Evolutionary conservation across 768 basidiomycete genomes (phyloP).

Genomic region (Epithele typhae): DNA sequence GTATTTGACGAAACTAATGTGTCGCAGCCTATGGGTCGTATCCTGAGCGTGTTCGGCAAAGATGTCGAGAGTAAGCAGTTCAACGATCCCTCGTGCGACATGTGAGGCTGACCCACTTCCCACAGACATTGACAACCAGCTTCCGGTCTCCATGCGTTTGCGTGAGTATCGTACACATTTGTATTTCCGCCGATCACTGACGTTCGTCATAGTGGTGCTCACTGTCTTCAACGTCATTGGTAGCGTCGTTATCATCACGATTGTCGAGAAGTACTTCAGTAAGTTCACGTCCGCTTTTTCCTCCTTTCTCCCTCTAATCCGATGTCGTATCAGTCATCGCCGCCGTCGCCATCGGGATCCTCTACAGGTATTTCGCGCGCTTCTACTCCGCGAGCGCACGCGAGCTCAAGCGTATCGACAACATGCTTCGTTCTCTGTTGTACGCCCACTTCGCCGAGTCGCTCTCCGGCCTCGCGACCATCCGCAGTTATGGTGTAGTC

Average conservation of each 20-base stretch:
- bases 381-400: constrained; percentile 72
- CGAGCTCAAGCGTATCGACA: constrained; percentile 67
- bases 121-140: constrained; percentile 53
- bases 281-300: no score
- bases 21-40: constrained; percentile 48
- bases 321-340: constrained; percentile 47
- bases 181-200: neutral
- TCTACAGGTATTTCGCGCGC: constrained; percentile 59
- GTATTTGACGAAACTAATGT: neutral
- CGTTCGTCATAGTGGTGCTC: constrained; percentile 35
- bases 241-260: constrained; percentile 50
- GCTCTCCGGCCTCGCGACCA: constrained; percentile 63
- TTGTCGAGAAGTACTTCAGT: constrained; percentile 62
- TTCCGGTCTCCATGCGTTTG: constrained; percentile 60
- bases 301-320: no score
- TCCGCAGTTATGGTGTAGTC: constrained; percentile 68
- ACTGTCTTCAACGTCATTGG: constrained; percentile 49
- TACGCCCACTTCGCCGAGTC: constrained; percentile 80
- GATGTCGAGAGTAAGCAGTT: constrained; percentile 51
- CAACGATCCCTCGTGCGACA: no score
- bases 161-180: constrained; percentile 33
- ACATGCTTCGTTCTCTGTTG: constrained; percentile 67
- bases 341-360: constrained; percentile 46
- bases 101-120: no score
- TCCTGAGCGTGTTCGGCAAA: constrained; percentile 60